phyloP scores from a whole-genome alignment of 2,329 filamentous ascomycete genomes.

The Fusarium goolgardi region DNA sequence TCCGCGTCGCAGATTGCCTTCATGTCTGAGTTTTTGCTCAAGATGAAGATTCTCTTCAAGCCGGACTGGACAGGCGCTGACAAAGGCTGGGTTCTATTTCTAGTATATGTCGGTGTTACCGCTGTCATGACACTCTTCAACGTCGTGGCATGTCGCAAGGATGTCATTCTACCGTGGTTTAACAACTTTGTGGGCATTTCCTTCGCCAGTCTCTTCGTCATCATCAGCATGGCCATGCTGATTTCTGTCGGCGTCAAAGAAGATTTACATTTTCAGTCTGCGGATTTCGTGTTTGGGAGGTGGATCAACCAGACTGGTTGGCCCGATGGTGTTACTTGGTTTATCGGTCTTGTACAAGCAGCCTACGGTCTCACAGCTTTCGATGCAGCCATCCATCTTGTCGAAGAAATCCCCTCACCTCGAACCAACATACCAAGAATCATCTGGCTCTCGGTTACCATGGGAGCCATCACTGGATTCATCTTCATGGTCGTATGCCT shows the following conservation, averaged over 20 bases:
- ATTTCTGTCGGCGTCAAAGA: conserved; percentile 62
- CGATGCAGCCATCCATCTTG: conserved; percentile 69
- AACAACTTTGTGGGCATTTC: conserved; percentile 68
- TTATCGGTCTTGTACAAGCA: conserved; percentile 66
- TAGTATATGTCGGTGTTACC: conserved; percentile 65
- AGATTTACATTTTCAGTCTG: conserved; percentile 59
- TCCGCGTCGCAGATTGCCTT: conserved; percentile 67
- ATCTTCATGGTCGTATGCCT: conserved; percentile 65
- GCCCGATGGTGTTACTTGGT: conserved; percentile 67
- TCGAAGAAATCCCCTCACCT: conserved; percentile 66
- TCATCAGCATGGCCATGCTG: conserved; percentile 62
- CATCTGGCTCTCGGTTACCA: conserved; percentile 64
- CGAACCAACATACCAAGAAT: conserved; percentile 62
- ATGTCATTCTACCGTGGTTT: conserved; percentile 57
- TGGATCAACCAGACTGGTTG: conserved; percentile 63
- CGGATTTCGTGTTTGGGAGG: conserved; percentile 63
- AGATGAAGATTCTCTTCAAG: conserved; percentile 67
- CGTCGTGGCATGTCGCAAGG: conserved; percentile 60
- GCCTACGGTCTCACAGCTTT: conserved; percentile 65
- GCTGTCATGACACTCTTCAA: conserved; percentile 62
- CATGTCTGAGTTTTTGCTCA: conserved; percentile 67
- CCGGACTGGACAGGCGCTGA: conserved; percentile 58
- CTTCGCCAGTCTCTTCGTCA: conserved; percentile 64
- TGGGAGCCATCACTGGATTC: conserved; percentile 61
- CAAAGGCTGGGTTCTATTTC: conserved; percentile 65